Conservation (phyloP, 805 yeast genomes). For the Brettanomyces custersianus region DNA sequence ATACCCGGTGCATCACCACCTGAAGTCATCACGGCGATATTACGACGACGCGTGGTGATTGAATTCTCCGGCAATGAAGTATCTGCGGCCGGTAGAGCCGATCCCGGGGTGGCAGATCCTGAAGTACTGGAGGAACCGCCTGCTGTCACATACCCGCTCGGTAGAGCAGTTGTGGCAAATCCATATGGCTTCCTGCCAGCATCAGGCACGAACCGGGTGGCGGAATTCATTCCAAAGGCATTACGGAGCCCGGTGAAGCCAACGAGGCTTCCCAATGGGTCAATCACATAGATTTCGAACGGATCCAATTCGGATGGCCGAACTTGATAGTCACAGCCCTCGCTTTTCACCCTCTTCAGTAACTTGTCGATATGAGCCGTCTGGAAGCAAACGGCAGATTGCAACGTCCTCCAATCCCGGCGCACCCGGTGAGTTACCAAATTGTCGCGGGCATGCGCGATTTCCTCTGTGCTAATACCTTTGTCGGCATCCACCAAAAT, state of each 20-base stretch:
- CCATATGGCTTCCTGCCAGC: slow-evolving; percentile 1
- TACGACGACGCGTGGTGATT: slow-evolving; percentile 18
- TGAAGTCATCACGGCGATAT: slow-evolving; percentile 71
- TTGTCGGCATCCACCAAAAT: slow-evolving; percentile 16
- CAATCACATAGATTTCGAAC: slow-evolving; percentile 64
- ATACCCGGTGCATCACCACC: slow-evolving; percentile 82
- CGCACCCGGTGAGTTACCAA: slow-evolving; percentile 20
- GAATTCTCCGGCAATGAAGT: neutral
- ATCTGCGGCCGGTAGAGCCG: neutral
- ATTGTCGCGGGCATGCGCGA: slow-evolving; percentile 20
- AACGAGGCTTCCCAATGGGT: slow-evolving; percentile 75
- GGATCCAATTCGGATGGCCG: slow-evolving; percentile 71
- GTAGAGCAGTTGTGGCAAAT: neutral
- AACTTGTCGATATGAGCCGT: slow-evolving; percentile 31
- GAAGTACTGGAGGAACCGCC: no score
- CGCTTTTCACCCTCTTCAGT: slow-evolving; percentile 25
- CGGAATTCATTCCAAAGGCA: slow-evolving; percentile 32
- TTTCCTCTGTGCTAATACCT: slow-evolving; percentile 19
- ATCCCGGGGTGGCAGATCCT: neutral
- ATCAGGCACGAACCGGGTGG: slow-evolving; percentile 6
- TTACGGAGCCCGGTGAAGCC: slow-evolving; percentile 66
- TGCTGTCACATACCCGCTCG: no score
- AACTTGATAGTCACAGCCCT: slow-evolving; percentile 37
- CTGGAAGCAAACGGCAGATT: slow-evolving; percentile 36
- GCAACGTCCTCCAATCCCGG: slow-evolving; percentile 44